phyloP scores from a whole-genome alignment of 2,329 filamentous ascomycete genomes.

The Fusarium bulbicola region DNA sequence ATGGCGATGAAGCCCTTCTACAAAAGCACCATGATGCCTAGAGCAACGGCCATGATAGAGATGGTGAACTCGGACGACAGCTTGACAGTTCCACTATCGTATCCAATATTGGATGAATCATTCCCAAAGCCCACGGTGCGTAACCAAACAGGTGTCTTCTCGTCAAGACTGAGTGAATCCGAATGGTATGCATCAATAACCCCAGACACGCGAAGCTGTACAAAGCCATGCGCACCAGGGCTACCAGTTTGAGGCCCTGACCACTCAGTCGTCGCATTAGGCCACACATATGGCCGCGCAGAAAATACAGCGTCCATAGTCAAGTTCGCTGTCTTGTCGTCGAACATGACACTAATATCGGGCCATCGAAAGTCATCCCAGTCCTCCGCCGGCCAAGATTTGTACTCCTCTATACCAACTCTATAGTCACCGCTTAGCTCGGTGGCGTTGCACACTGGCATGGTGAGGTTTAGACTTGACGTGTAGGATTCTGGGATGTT shows the following conservation, averaged over 20 bases:
- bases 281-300: not conserved
- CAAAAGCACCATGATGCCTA: not conserved
- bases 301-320: not conserved
- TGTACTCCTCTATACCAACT: rapidly evolving
- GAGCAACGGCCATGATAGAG: not conserved
- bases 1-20: rapidly evolving
- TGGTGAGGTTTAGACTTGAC: not conserved
- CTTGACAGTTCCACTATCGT: not conserved
- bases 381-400: not conserved
- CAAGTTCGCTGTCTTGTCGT: not conserved
- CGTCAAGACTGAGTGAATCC: not conserved
- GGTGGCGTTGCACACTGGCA: slow-evolving; percentile 1
- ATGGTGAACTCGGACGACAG: rapidly evolving
- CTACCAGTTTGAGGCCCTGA: not conserved
- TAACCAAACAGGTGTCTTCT: not conserved
- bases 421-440: not conserved
- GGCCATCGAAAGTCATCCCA: slow-evolving; percentile 1
- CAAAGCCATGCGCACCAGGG: not conserved
- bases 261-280: not conserved
- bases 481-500: rapidly evolving
- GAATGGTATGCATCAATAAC: not conserved
- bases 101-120: not conserved
- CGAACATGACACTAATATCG: not conserved
- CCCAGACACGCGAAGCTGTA: not conserved
- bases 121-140: slow-evolving; percentile 9